These are phyloP conservation scores for Pharus latifolius DNA, from an alignment of 176 grass and related monocot genomes.

Conservation along the genomic window DNA sequence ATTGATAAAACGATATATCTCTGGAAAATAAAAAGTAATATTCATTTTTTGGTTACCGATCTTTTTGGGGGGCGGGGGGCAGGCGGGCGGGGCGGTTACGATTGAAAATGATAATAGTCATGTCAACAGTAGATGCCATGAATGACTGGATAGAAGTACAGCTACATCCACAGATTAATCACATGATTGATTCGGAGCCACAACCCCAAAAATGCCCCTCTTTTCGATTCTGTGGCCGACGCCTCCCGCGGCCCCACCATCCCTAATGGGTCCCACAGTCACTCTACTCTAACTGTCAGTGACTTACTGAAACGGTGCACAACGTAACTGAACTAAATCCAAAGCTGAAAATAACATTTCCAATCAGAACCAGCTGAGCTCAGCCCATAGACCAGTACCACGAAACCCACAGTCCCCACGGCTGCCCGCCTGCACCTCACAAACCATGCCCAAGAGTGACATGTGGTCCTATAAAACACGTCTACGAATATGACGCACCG, in stretches of 20 bases:
- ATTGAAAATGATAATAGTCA: no score
- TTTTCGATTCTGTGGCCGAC: slow-evolving; percentile 27
- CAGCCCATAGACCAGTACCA: background rate
- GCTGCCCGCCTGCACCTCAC: no score
- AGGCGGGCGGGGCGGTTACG: no score
- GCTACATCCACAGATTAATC: background rate
- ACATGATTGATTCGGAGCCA: slow-evolving; percentile 28
- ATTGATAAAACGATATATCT: no score
- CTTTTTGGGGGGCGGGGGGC: no score
- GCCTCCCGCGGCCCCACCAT: slow-evolving; percentile 22
- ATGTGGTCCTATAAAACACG: background rate
- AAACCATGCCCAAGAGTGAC: no score
- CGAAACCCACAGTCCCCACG: no score
- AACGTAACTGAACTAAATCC: background rate
- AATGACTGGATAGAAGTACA: no score
- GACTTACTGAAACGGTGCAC: rapidly evolving
- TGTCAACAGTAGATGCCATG: no score
- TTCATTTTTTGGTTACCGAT: no score
- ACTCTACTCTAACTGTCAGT: background rate
- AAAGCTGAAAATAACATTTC: background rate
- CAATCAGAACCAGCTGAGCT: background rate
- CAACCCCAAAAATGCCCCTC: background rate
- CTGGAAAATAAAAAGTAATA: no score
- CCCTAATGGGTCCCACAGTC: background rate
- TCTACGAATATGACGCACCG: rapidly evolving